Base-by-base conservation (phyloP, 257 asterid genomes). In the Parsonsia alboflavescens region DNA sequence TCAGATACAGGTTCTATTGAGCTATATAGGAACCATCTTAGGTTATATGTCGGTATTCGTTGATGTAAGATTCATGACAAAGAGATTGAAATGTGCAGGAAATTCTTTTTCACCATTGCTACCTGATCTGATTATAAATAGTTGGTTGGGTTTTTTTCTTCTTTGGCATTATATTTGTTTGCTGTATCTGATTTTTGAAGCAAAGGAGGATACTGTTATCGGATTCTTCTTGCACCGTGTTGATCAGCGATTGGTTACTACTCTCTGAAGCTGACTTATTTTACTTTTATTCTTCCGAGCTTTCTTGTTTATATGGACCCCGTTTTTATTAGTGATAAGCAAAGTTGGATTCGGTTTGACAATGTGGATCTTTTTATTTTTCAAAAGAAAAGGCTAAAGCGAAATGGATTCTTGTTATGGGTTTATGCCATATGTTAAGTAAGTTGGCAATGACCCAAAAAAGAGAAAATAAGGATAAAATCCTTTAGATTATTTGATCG, bases 71-170 rank as follows among this genome's bases (percentile, higher is more conserved):
- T 77, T 67, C 68, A 73, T 56, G 52, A 82, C 44, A 66, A 42
- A 75, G 39, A 52, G 68, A 61, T 65, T 81, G 71, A 73, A 77
- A 81, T 84, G 77, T 84, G 83, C 79, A 78, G 83, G 79, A 53
- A 62, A 44, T 73, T 70, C 72, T 68, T 75, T 69, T 59, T 69
- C 30, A 39, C 24, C 24, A 3, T 71, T 39, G 61, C 41, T 50
- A 5, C 50, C 15, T 73, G 54, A 19, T 59, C 3, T 33, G 3
- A 1, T 1, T 1, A 1, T 33, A 33, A 33, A 1, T 33, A 3
- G 39, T 33, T 33, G 39, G 39, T 33, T 33, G 39, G 39, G n/a
- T n/a, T n/a, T n/a, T n/a, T n/a, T n/a, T n/a, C n/a, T n/a, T n/a
- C n/a, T n/a, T 3, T 33, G 39, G 39, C 39, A 33, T 33, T 1